Conservation (phyloP, 2,329 filamentous ascomycete species). For the Colletotrichum sp. region DNA sequence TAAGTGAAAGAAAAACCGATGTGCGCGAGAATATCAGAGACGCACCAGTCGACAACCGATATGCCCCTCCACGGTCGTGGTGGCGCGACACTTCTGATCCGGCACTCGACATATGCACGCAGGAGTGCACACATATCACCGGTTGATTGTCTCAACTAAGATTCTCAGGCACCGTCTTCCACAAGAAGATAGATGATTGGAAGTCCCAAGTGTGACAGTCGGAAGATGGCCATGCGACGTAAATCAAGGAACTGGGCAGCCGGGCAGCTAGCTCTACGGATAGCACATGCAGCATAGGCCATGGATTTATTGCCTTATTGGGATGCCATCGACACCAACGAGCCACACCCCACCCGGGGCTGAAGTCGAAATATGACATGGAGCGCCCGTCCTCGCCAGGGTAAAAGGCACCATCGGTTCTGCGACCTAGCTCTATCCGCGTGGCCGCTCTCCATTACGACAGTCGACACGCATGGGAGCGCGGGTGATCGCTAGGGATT, state of each 20-base stretch:
- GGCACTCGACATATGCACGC: not conserved
- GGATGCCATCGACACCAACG: not conserved
- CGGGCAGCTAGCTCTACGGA: not conserved
- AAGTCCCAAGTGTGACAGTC: not conserved
- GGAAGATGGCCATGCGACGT: conserved; percentile 6
- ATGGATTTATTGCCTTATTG: not conserved
- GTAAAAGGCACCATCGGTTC: not conserved
- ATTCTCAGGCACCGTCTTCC: not conserved
- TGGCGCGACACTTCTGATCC: not conserved
- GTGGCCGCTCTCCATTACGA: not conserved
- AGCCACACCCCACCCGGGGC: not conserved
- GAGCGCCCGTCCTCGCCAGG: not conserved
- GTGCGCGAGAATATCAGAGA: not conserved
- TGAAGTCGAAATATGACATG: not conserved
- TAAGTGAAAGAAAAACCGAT: not conserved
- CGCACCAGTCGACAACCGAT: not conserved
- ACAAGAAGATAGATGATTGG: not conserved
- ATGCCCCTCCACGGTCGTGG: not conserved
- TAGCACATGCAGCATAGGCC: not conserved
- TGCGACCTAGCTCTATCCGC: not conserved
- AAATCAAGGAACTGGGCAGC: conserved; percentile 8
- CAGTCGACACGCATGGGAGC: not conserved
- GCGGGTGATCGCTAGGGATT: conserved; percentile 10
- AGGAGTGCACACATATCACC: not conserved
- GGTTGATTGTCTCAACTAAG: not conserved